Percentiles rank a stretch among this genome's conserved stretches.
Evolutionary conservation across 164 flowering plant species (phyloP).

Genomic region (Kingdonia uniflora): DNA sequence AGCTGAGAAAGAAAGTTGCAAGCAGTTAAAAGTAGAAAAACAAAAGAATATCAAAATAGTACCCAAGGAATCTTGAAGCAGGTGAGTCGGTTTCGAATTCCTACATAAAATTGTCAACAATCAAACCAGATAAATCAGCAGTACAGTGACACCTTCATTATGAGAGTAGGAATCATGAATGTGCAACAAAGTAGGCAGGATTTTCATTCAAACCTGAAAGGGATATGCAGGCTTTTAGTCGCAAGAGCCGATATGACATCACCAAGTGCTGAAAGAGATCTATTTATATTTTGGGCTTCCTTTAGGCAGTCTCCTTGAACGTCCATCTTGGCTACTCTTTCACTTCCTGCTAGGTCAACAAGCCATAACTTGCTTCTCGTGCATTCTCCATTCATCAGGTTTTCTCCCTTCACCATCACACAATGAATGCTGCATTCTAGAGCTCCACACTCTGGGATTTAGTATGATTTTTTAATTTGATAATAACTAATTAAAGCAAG

Average conservation of each 20-base stretch:
- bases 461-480: too few relatives aligned
- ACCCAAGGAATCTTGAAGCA: constrained; percentile 86
- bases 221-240: constrained; percentile 62
- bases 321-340: constrained; percentile 9
- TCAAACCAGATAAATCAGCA: too few relatives aligned
- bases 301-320: constrained; percentile 9
- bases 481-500: too few relatives aligned
- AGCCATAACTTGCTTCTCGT: constrained; percentile 29
- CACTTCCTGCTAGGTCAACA: constrained; percentile 9
- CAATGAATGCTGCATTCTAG: constrained; percentile 26
- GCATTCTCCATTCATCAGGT: constrained; percentile 32
- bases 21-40: background rate
- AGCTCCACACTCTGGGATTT: too few relatives aligned
- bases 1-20: background rate
- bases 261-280: constrained; percentile 75
- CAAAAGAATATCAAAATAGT: too few relatives aligned
- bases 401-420: constrained; percentile 25
- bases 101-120: too few relatives aligned
- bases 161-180: too few relatives aligned
- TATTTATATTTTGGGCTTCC: constrained; percentile 82
- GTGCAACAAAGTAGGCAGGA: too few relatives aligned
- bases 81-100: constrained; percentile 94
- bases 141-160: too few relatives aligned
- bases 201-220: constrained; percentile 44
- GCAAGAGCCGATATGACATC: constrained; percentile 80